These are phyloP conservation scores for Malassezia sp. DNA, from an alignment of 1,284 basidiomycete genomes.

Conservation along the genomic window DNA sequence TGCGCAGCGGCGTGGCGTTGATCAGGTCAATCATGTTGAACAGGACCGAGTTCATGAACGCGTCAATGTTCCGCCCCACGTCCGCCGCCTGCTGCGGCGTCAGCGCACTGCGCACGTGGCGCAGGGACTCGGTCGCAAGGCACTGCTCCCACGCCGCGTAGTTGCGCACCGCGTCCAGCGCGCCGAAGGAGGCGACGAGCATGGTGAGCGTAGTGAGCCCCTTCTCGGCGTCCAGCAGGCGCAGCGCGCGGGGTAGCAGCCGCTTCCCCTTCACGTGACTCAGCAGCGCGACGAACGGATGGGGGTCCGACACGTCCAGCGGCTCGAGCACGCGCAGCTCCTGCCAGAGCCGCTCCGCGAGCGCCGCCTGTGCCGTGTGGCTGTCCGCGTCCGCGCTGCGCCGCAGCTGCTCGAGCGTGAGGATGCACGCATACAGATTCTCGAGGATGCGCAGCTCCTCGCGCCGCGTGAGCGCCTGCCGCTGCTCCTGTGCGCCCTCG, in stretches of 20 bases:
- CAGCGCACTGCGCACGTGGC: constrained; percentile 7
- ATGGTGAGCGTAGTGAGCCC: constrained; percentile 79
- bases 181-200: constrained; percentile 81
- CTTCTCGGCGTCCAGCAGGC: constrained; percentile 69
- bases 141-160: constrained; percentile 18
- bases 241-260: constrained; percentile 73
- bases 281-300: constrained; percentile 89
- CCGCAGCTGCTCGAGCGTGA: constrained; percentile 74
- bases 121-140: constrained; percentile 5
- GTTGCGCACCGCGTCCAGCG: constrained; percentile 57
- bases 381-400: constrained; percentile 46
- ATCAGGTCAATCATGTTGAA: constrained; percentile 75
- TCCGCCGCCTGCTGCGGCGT: constrained; percentile 48
- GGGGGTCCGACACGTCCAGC: constrained; percentile 85
- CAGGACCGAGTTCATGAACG: constrained; percentile 72
- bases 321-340: constrained; percentile 75
- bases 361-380: constrained; percentile 19
- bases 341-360: constrained; percentile 57
- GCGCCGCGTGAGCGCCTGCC: constrained; percentile 58
- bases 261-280: constrained; percentile 83
- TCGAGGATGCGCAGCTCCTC: constrained; percentile 73
- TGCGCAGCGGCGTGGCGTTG: constrained; percentile 62
- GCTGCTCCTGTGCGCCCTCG: constrained; percentile 44
- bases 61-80: constrained; percentile 73
- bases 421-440: constrained; percentile 69